A percentile compares a stretch with the other conserved stretches of the same genome.
Conservation (phyloP, 2,329 filamentous ascomycete species). For the Trichoderma asperellum region DNA sequence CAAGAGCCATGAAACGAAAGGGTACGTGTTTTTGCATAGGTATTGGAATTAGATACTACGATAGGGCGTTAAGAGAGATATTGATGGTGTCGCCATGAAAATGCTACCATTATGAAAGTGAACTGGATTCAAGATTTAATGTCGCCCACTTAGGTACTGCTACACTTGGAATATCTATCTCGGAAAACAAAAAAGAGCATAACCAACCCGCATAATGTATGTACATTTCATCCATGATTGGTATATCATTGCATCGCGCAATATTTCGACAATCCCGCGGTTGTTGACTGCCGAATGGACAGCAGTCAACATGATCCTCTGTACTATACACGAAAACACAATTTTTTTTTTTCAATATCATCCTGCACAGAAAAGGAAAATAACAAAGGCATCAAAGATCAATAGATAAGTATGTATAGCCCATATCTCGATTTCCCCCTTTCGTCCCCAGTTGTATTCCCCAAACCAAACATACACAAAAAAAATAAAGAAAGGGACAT, state of each 20-base stretch:
- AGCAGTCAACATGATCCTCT: not conserved
- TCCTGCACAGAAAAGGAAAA: not conserved
- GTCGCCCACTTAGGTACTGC: not conserved
- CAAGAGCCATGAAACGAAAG: not conserved
- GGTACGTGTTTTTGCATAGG: slow-evolving; percentile 4
- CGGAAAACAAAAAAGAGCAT: not conserved
- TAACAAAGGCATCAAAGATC: slow-evolving; percentile 10
- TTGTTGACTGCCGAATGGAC: not conserved
- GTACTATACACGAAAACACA: not conserved
- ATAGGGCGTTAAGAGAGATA: slow-evolving; percentile 2
- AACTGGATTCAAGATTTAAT: not conserved
- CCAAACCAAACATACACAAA: slow-evolving; percentile 11
- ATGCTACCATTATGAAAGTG: not conserved
- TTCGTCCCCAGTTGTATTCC: slow-evolving; percentile 18
- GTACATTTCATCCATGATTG: not conserved
- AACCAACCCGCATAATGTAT: not conserved
- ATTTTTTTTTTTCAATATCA: not conserved
- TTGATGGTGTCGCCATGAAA: not conserved
- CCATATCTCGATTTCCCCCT: not conserved
- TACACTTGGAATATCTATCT: not conserved
- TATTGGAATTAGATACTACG: not conserved
- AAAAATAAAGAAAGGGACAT: slow-evolving; percentile 8
- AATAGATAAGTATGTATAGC: slow-evolving; percentile 11
- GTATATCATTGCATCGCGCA: not conserved
- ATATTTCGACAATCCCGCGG: not conserved